These are phyloP conservation scores for Fusarium sp. DNA, from an alignment of 2,329 filamentous ascomycete species.

Conservation along the genomic window DNA sequence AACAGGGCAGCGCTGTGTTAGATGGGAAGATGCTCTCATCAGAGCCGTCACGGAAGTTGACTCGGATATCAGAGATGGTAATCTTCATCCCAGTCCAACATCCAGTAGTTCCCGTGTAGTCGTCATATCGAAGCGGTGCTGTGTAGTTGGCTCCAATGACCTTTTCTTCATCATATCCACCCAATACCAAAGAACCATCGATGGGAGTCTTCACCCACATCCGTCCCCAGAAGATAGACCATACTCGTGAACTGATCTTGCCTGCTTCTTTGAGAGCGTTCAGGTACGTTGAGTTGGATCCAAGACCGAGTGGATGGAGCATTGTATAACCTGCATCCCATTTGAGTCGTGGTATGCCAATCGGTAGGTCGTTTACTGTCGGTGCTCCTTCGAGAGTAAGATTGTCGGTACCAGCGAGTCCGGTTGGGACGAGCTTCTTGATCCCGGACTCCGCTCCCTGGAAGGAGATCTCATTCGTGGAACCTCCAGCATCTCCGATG, in stretches of 20 bases:
- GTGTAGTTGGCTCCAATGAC: constrained; percentile 46
- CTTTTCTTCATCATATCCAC: constrained; percentile 50
- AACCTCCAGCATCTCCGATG: constrained; percentile 32
- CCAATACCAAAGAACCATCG: constrained; percentile 48
- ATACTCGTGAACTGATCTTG: constrained; percentile 43
- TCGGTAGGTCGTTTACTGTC: constrained; percentile 25
- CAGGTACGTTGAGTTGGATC: constrained; percentile 48
- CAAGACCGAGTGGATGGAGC: constrained; percentile 46
- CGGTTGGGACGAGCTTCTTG: constrained; percentile 38
- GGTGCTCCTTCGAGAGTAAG: constrained; percentile 13
- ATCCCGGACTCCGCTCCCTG: constrained; percentile 40
- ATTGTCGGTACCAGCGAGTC: constrained; percentile 40
- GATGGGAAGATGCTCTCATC: constrained; percentile 45
- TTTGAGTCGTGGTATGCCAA: constrained; percentile 44
- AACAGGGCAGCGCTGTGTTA: constrained; percentile 40
- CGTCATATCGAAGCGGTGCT: constrained; percentile 33
- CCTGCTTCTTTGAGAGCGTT: constrained; percentile 38
- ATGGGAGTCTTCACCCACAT: constrained; percentile 47
- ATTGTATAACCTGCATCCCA: constrained; percentile 48
- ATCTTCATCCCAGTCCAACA: constrained; percentile 40
- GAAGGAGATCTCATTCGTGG: constrained; percentile 20
- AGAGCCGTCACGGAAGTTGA: constrained; percentile 46
- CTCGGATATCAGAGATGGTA: constrained; percentile 34
- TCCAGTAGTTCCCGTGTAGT: constrained; percentile 29
- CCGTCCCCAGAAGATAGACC: constrained; percentile 52